A percentile compares a stretch with the other conserved stretches of the same genome.
Evolutionary conservation across 192 early-diverging fungal genomes (phyloP).

Genomic region (Jimgerdemannia flammicorona): DNA sequence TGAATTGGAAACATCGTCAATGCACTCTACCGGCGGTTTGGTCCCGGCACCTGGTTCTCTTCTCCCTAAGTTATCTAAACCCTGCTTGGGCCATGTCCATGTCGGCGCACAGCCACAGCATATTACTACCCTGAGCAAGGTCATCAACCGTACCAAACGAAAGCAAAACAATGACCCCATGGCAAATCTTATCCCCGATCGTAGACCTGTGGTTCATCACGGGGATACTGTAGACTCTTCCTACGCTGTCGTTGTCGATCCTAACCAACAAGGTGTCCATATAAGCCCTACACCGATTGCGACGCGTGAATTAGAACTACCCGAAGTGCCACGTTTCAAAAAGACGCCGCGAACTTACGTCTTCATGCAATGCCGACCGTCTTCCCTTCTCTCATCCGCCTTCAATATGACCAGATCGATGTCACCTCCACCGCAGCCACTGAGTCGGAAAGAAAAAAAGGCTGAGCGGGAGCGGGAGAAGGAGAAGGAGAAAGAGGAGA

Average conservation of each 20-base stretch:
- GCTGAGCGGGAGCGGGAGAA: neutral
- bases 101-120: neutral
- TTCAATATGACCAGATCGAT: too few relatives aligned
- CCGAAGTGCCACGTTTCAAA: neutral
- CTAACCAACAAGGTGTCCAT: neutral
- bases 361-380: neutral
- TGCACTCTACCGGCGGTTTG: neutral
- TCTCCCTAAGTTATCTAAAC: neutral
- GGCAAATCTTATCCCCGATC: neutral
- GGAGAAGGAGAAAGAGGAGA: neutral
- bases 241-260: neutral
- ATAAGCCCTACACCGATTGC: neutral
- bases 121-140: neutral
- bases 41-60: neutral
- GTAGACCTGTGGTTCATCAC: neutral
- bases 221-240: neutral
- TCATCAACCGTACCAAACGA: neutral
- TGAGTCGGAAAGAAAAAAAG: neutral
- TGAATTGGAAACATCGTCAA: neutral
- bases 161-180: too few relatives aligned
- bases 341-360: neutral
- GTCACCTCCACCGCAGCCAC: neutral
- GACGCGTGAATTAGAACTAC: neutral
- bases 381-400: neutral
- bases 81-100: neutral